Conservation (phyloP, 495 filamentous ascomycete species). For the Penicillium coprophilum region DNA sequence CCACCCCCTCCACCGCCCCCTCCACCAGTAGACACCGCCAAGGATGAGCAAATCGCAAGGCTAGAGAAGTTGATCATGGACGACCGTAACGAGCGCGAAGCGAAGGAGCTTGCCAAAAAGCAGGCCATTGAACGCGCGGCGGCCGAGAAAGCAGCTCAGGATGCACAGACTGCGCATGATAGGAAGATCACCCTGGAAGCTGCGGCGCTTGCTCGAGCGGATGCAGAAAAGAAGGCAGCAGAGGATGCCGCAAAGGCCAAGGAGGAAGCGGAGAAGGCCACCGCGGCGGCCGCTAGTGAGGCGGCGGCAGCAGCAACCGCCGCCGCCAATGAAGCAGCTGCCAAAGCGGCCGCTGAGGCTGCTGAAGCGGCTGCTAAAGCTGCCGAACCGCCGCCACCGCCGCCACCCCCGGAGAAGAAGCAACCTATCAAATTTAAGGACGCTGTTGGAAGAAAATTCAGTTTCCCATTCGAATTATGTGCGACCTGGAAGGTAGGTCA, state of each 20-base stretch:
- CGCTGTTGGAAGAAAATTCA: conserved; percentile 81
- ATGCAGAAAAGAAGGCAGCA: conserved; percentile 27
- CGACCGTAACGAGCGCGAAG: conserved; percentile 45
- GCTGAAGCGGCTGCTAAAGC: conserved; percentile 18
- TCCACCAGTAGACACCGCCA: conserved; percentile 34
- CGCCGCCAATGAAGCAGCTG: conserved; percentile 18
- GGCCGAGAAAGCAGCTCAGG: conserved; percentile 52
- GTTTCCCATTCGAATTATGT: conserved; percentile 78
- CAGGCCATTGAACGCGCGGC: conserved; percentile 45
- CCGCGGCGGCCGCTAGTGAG: conserved; percentile 14
- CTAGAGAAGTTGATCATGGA: conserved; percentile 54
- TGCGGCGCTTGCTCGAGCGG: conserved; percentile 44
- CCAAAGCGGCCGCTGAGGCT: conserved; percentile 15
- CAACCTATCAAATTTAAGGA: conserved; percentile 81
- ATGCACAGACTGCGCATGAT: conserved; percentile 49
- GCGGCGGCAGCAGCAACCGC: conserved; percentile 13
- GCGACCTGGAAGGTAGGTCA: conserved; percentile 73
- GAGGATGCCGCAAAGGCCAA: conserved; percentile 28
- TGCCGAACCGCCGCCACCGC: conserved; percentile 31
- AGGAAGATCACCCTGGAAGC: conserved; percentile 43
- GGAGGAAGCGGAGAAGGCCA: conserved; percentile 32
- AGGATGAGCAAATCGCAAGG: conserved; percentile 53
- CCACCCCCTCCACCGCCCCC: conserved; percentile 18
- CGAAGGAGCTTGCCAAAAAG: conserved; percentile 43
- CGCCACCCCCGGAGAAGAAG: conserved; percentile 50